These are phyloP conservation scores for Malassezia sp. DNA, from an alignment of 1,284 basidiomycete genomes.

Conservation along the genomic window DNA sequence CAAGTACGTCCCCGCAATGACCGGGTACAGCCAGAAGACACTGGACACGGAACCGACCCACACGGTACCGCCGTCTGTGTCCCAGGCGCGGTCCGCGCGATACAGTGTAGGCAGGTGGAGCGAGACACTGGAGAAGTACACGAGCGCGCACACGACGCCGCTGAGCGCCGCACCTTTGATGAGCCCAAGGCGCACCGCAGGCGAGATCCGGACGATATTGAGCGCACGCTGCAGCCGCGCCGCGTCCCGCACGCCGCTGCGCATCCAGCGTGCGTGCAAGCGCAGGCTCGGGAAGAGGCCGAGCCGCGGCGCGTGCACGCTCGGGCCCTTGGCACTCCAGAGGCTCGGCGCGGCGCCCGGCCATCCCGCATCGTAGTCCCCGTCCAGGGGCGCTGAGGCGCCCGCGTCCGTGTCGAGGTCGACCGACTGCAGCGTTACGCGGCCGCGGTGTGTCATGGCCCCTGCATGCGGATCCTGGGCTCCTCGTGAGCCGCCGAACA, in stretches of 20 bases:
- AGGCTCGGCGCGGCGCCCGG: slow-evolving; percentile 18
- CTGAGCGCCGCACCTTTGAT: slow-evolving; percentile 39
- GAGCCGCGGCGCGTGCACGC: slow-evolving; percentile 21
- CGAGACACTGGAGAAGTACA: slow-evolving; percentile 41
- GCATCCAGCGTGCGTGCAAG: slow-evolving; percentile 31
- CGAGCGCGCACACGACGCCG: slow-evolving; percentile 25
- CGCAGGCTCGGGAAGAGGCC: slow-evolving; percentile 18
- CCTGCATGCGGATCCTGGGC: background rate
- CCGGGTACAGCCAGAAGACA: slow-evolving; percentile 42
- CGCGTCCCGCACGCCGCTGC: slow-evolving; percentile 29
- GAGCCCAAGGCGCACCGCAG: slow-evolving; percentile 28
- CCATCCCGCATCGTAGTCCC: slow-evolving; percentile 34
- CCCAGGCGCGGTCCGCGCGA: background rate
- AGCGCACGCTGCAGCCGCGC: slow-evolving; percentile 30
- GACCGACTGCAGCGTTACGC: slow-evolving; percentile 19
- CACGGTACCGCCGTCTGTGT: slow-evolving; percentile 4
- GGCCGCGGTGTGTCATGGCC: slow-evolving; percentile 8
- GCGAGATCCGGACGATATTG: slow-evolving; percentile 16
- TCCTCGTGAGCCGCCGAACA: background rate
- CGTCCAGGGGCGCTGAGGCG: slow-evolving; percentile 24
- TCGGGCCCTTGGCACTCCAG: slow-evolving; percentile 40
- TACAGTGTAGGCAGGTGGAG: slow-evolving; percentile 33
- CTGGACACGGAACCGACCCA: slow-evolving; percentile 22
- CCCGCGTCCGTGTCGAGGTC: slow-evolving; percentile 42
- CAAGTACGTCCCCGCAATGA: slow-evolving; percentile 38